Evolutionary conservation across 345 rosid species (phyloP).

Genomic region (Arabis hirsuta): DNA sequence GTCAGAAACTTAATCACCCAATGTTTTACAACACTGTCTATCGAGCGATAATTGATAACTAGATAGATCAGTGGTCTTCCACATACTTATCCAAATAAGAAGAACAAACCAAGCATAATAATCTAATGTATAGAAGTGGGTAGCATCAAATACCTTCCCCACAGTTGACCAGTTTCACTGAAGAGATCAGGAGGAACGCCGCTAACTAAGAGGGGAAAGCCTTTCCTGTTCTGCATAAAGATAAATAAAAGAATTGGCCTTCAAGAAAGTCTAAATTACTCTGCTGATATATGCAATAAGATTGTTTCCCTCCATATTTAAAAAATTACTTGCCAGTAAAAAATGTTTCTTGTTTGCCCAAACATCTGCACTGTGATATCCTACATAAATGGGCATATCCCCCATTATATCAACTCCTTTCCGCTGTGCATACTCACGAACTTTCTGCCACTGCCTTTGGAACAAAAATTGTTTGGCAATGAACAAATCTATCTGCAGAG

Average conservation of each 20-base stretch:
- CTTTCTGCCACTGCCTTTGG: conserved; percentile 95
- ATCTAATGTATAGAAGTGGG: not conserved
- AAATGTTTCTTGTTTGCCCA: conserved; percentile 96
- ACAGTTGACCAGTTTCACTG: conserved; percentile 94
- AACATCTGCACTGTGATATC: conserved; percentile 96
- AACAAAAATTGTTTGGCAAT: conserved; percentile 90
- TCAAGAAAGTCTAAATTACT: conserved; percentile 24
- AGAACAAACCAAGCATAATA: not conserved
- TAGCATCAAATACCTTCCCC: conserved; percentile 72
- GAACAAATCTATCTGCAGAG: conserved; percentile 75
- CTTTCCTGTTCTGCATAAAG: conserved; percentile 69
- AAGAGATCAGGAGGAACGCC: conserved; percentile 98
- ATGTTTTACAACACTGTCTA: not conserved
- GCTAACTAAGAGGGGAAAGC: conserved; percentile 81
- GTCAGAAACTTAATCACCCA: too few species aligned
- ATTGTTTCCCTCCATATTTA: conserved; percentile 9
- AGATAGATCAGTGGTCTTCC: not conserved
- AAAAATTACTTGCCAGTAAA: conserved; percentile 65
- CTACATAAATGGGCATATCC: conserved; percentile 98
- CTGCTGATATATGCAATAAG: conserved; percentile 5
- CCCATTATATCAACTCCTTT: conserved; percentile 95
- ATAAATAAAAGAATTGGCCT: conserved; percentile 1
- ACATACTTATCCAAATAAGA: conserved; percentile 8
- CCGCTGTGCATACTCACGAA: conserved; percentile 64
- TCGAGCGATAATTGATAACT: conserved; percentile 3